Conservation (phyloP, 768 basidiomycete genomes). For the Termitomyces sp. region DNA sequence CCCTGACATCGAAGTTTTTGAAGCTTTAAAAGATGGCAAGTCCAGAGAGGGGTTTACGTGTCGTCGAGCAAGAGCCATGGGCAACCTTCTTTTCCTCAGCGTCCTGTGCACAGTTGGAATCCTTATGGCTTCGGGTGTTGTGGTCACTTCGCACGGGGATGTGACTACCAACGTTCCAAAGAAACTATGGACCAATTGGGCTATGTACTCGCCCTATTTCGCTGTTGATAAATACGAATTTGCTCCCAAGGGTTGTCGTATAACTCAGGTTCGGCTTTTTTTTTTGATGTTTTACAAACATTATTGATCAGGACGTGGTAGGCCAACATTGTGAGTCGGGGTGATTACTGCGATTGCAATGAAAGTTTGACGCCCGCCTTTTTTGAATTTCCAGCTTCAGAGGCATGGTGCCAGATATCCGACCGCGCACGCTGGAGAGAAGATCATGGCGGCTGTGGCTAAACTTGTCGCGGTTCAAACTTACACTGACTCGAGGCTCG, state of each 20-base stretch:
- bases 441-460: conserved; percentile 43
- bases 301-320: conserved; percentile 17
- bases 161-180: conserved; percentile 7
- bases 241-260: conserved; percentile 45
- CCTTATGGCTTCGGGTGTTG: neutral
- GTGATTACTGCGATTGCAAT: neutral
- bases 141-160: neutral
- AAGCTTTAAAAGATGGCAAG: neutral
- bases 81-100: conserved; percentile 2
- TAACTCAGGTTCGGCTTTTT: conserved; percentile 44
- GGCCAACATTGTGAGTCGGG: conserved; percentile 59
- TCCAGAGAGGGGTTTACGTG: neutral
- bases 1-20: no score
- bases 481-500: conserved; percentile 41
- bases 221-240: conserved; percentile 40
- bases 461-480: conserved; percentile 48
- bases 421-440: conserved; percentile 41
- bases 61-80: conserved; percentile 1
- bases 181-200: conserved; percentile 40
- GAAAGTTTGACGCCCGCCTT: neutral
- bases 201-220: conserved; percentile 58
- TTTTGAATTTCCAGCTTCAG: conserved; percentile 68
- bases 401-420: conserved; percentile 81
- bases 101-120: conserved; percentile 3
- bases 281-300: neutral